Evolutionary conservation across 805 yeast genomes (phyloP), one percentile per base, ranked within the genome.

Genomic region (Lachancea quebecensis): DNA sequence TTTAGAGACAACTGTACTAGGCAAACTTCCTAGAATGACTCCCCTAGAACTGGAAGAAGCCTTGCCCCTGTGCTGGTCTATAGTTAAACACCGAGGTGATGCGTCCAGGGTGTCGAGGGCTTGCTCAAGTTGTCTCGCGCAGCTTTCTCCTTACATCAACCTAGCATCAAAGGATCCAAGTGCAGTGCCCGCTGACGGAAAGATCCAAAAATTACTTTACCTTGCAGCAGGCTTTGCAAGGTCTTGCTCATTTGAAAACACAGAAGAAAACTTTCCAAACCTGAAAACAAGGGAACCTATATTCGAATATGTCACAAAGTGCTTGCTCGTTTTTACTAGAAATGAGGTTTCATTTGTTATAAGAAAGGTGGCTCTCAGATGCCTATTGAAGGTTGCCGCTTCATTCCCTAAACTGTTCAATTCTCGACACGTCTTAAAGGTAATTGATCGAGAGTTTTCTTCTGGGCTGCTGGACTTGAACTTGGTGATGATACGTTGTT

Each of bases 181-280:
- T 14, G 21, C 45, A 9, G 48, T 57, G 3, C 25, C n/a, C 8
- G 41, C 48, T 8, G 81, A 75, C 41, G 64, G 71, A 2, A 78
- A 72, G 50, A 53, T 82, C 2, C 71, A 72, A 17, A 73, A 85
- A 47, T 60, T 87, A 5, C 57, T 88, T 1, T 77, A 75, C 53
- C 63, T 88, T 17, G 58, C 85, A 4, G 90, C 95, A 0, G 74
- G 76, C 36, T 78, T 88, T 64, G 95, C 90, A 0, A 71, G 82
- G 38, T 75, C 73, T 51, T 85, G 93, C 51, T 65, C 76, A n/a
- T 72, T 86, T 45, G 84, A 79, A 44, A 60, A 58, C 4, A 64
- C 69, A 39, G 57, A 73, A 12, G 61, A 58, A 0, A 42, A 69
- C 1, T 78, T 81, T 50, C 30, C 62, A 11, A 59, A 74, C 0